These are phyloP conservation scores for Zymoseptoria passerinii DNA, from an alignment of 2,329 filamentous ascomycete species.

Conservation along the genomic window DNA sequence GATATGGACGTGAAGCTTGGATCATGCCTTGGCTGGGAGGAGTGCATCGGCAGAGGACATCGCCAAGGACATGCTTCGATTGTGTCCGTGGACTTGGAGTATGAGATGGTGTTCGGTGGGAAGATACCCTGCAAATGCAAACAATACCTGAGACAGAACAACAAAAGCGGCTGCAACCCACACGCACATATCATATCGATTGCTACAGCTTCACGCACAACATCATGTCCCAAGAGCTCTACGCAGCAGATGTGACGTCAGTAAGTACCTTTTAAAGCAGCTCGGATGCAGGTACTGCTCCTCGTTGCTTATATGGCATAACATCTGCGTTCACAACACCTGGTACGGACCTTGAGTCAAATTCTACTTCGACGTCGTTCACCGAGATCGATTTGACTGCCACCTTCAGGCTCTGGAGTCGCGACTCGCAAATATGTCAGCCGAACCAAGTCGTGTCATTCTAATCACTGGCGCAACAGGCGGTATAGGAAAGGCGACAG, in stretches of 20 bases:
- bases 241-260: not conserved
- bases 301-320: not conserved
- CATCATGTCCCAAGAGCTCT: not conserved
- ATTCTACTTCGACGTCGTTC: not conserved
- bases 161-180: not conserved
- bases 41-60: not conserved
- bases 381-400: not conserved
- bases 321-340: not conserved
- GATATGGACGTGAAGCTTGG: not conserved
- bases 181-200: not conserved
- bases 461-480: conserved; percentile 39
- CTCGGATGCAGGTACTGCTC: not conserved
- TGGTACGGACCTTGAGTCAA: not conserved
- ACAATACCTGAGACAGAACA: too few species aligned
- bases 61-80: too few species aligned
- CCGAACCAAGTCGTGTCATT: conserved; percentile 2
- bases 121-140: too few species aligned
- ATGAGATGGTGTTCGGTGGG: too few species aligned
- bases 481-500: conserved; percentile 37
- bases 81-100: too few species aligned
- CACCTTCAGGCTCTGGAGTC: not conserved
- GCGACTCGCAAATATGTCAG: not conserved
- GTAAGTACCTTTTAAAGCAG: not conserved
- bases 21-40: not conserved
- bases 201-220: not conserved